phyloP scores from a whole-genome alignment of 2,329 filamentous ascomycete species.

The Trichophyton mentagrophytes region DNA sequence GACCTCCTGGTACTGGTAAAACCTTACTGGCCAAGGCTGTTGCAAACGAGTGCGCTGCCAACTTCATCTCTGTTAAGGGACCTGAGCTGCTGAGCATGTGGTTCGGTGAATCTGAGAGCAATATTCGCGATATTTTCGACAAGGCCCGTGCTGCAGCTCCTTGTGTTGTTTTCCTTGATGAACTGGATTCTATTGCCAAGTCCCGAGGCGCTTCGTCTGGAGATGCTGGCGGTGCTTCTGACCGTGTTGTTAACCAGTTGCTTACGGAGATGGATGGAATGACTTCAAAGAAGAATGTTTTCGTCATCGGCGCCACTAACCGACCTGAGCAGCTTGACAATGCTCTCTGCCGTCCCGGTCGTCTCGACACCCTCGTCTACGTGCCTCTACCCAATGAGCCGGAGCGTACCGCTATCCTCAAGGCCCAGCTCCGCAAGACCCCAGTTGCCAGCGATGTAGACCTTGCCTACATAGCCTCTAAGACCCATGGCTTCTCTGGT shows the following conservation, averaged over 20 bases:
- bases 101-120: constrained; percentile 99
- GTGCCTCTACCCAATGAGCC: constrained; percentile 88
- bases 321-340: constrained; percentile 97
- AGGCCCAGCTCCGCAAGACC: constrained; percentile 95
- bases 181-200: constrained; percentile 98
- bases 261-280: constrained; percentile 99
- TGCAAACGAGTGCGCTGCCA: constrained; percentile 97
- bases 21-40: constrained; percentile 98
- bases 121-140: constrained; percentile 99
- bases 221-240: constrained; percentile 93
- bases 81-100: constrained; percentile 98
- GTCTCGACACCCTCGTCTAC: constrained; percentile 97
- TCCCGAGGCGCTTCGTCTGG: constrained; percentile 93
- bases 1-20: constrained; percentile 99
- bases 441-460: constrained; percentile 81
- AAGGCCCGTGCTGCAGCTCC: constrained; percentile 96
- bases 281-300: constrained; percentile 99
- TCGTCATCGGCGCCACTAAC: constrained; percentile 98
- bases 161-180: constrained; percentile 97
- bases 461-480: constrained; percentile 80
- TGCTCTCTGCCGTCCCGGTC: constrained; percentile 91
- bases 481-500: constrained; percentile 98
- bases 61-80: constrained; percentile 99
- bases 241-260: constrained; percentile 99
- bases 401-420: constrained; percentile 79